These are phyloP conservation scores for Rhizophagus prolifer DNA, from an alignment of 192 early-diverging fungal species.

Conservation along the genomic window DNA sequence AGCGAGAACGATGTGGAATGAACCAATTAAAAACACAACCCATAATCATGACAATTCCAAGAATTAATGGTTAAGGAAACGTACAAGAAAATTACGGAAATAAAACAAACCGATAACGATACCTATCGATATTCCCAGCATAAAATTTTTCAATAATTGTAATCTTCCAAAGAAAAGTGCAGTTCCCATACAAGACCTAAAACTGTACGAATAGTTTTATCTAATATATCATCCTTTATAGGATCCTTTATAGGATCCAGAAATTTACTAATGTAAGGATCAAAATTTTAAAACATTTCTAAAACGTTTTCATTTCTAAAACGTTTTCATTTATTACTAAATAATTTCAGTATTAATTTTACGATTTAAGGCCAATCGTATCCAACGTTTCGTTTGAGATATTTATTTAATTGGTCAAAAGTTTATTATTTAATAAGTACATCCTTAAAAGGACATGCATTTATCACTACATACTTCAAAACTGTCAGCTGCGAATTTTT, in stretches of 20 bases:
- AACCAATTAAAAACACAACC: conserved; percentile 76
- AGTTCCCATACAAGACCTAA: too few relatives aligned
- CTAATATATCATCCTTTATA: too few relatives aligned
- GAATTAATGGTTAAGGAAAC: conserved; percentile 59
- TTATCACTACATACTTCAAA: conserved; percentile 1
- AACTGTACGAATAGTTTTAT: too few relatives aligned
- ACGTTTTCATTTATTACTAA: too few relatives aligned
- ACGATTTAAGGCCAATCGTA: conserved; percentile 66
- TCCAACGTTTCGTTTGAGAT: conserved; percentile 50
- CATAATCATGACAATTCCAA: conserved; percentile 64
- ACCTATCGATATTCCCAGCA: too few relatives aligned
- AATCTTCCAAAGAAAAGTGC: too few relatives aligned
- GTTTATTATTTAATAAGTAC: not conserved
- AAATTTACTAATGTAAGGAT: too few relatives aligned
- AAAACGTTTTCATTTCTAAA: too few relatives aligned
- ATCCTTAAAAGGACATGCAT: not conserved
- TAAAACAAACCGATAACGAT: conserved; percentile 56
- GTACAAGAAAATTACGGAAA: conserved; percentile 58
- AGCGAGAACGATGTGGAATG: conserved; percentile 65
- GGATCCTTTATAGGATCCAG: too few relatives aligned
- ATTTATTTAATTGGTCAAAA: conserved; percentile 28
- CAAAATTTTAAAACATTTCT: too few relatives aligned
- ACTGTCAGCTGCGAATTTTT: not conserved
- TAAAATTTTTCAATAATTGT: too few relatives aligned
- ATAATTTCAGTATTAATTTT: too few relatives aligned